phyloP scores from a whole-genome alignment of 176 grass and related monocot genomes.

The Coix lacrymajobi region DNA sequence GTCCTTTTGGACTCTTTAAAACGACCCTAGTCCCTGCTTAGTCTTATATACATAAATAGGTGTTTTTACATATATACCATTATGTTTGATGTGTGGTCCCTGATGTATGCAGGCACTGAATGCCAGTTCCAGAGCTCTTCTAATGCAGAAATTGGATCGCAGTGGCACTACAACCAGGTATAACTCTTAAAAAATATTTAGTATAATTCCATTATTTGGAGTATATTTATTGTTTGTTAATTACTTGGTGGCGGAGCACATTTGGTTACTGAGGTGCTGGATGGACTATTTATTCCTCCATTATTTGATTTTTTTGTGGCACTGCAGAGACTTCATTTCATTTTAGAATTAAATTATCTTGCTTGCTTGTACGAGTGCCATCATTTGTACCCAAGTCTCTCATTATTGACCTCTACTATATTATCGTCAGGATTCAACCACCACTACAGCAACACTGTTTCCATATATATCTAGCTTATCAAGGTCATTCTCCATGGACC shows the following conservation, averaged over 20 bases:
- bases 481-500: conserved; percentile 54
- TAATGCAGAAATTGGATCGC: conserved; percentile 96
- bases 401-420: conserved; percentile 45
- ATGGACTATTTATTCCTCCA: neutral
- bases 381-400: conserved; percentile 21
- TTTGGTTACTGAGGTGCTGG: neutral
- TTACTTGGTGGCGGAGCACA: neutral
- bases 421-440: conserved; percentile 52
- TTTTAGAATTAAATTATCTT: conserved; percentile 21
- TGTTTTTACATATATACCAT: neutral
- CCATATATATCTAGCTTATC: conserved; percentile 49
- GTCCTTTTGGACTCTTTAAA: neutral
- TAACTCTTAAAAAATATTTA: neutral
- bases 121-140: conserved; percentile 91
- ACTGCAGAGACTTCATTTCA: neutral
- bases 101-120: conserved; percentile 74
- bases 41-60: neutral
- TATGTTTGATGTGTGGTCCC: neutral
- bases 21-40: neutral
- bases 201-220: neutral
- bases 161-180: conserved; percentile 64
- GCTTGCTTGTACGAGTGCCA: conserved; percentile 14
- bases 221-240: neutral
- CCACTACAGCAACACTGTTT: conserved; percentile 52
- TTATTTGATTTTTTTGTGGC: neutral